A percentile compares a stretch with the other conserved stretches of the same genome.
These are phyloP conservation scores for Eremothecium cymbalariae DNA, from an alignment of 1,139 yeast species.

Conservation along the genomic window DNA sequence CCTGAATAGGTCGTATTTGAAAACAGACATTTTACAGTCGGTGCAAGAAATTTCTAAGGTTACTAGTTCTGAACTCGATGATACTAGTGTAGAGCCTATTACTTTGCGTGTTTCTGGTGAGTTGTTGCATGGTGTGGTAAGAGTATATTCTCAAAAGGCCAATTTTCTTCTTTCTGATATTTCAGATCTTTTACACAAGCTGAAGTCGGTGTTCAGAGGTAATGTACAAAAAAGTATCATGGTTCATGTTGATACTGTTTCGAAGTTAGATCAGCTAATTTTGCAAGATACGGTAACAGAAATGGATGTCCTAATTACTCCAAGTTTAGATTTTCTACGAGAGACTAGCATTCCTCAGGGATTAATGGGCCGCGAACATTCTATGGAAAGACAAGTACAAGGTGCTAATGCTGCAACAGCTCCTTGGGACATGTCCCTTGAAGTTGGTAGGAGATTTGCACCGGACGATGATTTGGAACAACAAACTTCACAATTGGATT, in stretches of 20 bases:
- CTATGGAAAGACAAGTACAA: conserved; percentile 26
- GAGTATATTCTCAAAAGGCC: conserved; percentile 82
- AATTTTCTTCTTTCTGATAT: conserved; percentile 80
- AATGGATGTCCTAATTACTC: conserved; percentile 60
- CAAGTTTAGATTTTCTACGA: conserved; percentile 44
- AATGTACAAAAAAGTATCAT: conserved; percentile 32
- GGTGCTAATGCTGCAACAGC: conserved; percentile 21
- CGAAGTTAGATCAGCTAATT: conserved; percentile 48
- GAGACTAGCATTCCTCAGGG: conserved; percentile 13
- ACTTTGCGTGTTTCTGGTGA: conserved; percentile 86
- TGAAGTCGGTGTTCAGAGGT: conserved; percentile 63
- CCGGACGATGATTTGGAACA: conserved; percentile 36
- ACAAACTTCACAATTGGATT: conserved; percentile 26
- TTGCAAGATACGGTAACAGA: conserved; percentile 75
- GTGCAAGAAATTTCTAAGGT: conserved; percentile 45
- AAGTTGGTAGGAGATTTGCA: conserved; percentile 28
- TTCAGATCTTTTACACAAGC: conserved; percentile 61
- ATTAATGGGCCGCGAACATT: conserved; percentile 16
- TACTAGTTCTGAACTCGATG: conserved; percentile 23
- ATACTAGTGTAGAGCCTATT: conserved; percentile 39
- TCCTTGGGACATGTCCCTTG: conserved; percentile 30
- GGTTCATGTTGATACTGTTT: conserved; percentile 43
- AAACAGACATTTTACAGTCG: conserved; percentile 63
- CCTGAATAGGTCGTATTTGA: conserved; percentile 65
- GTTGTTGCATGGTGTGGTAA: conserved; percentile 76